Evolutionary conservation across 768 basidiomycete species (phyloP).

Genomic region (Lactarius hengduanensis): DNA sequence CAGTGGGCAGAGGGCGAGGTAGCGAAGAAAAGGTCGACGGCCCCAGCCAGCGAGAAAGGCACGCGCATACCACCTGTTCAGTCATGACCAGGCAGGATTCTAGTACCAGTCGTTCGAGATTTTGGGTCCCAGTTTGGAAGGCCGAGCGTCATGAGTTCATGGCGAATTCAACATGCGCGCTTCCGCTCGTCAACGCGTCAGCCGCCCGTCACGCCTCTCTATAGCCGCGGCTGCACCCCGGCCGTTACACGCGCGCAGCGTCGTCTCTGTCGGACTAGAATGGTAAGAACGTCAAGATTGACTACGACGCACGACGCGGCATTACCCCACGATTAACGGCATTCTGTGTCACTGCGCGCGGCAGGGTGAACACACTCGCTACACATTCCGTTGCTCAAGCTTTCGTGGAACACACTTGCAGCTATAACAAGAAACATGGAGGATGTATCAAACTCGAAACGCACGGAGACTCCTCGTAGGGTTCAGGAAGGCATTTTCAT

Average conservation of each 20-base stretch:
- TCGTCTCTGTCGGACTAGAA: not conserved
- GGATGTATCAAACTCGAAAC: not conserved
- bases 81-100: conserved; percentile 1
- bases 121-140: conserved; percentile 17
- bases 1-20: conserved; percentile 18
- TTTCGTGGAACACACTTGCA: not conserved
- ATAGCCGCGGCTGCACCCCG: not conserved
- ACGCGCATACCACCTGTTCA: conserved; percentile 15
- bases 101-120: not conserved
- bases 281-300: not conserved
- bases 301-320: not conserved
- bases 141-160: conserved; percentile 10
- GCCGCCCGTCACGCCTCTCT: not conserved
- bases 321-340: not conserved
- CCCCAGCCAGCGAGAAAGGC: not conserved
- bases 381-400: not conserved
- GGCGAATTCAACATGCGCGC: conserved; percentile 18
- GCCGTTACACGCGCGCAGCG: not conserved
- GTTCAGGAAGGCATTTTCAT: too few species aligned
- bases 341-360: not conserved
- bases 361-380: not conserved
- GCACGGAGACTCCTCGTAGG: too few species aligned
- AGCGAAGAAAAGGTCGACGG: not conserved
- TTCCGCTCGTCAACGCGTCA: conserved; percentile 5
- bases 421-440: not conserved